Evolutionary conservation across 2,329 filamentous ascomycete species (phyloP).

Genomic region (Xylaria sp.): DNA sequence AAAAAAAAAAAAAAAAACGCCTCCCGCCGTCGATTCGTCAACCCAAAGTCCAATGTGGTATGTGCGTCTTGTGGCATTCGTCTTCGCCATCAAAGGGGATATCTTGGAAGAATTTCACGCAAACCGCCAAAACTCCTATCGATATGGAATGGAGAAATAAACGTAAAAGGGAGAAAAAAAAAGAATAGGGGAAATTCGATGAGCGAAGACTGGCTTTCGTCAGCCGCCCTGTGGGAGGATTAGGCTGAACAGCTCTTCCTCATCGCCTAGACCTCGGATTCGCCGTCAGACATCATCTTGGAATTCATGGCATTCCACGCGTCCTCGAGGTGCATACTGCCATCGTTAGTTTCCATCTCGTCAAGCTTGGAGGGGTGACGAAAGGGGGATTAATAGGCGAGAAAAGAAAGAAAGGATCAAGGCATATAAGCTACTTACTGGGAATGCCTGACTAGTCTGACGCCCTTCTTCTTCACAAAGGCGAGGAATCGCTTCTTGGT

Average conservation of each 20-base stretch:
- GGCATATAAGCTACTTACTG: conserved; percentile 46
- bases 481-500: conserved; percentile 59
- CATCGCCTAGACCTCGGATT: conserved; percentile 22
- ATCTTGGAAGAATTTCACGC: conserved; percentile 17
- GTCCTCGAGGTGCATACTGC: conserved; percentile 36
- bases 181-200: not conserved
- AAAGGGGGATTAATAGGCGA: too few relatives aligned
- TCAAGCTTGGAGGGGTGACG: not conserved
- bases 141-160: not conserved
- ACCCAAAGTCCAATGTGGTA: not conserved
- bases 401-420: too few relatives aligned
- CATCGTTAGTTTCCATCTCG: conserved; percentile 4
- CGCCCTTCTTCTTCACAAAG: conserved; percentile 52
- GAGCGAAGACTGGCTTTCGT: not conserved
- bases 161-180: not conserved
- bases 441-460: conserved; percentile 48
- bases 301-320: conserved; percentile 40
- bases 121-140: conserved; percentile 23
- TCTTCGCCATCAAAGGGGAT: conserved; percentile 16
- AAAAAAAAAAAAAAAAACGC: too few relatives aligned
- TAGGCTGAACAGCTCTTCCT: too few relatives aligned
- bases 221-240: not conserved
- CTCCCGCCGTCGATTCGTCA: conserved; percentile 8
- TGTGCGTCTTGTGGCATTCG: conserved; percentile 9
- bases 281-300: conserved; percentile 35